A percentile compares a stretch with the other conserved stretches of the same genome.
These are phyloP conservation scores for Dactylellina haptotyla DNA, from an alignment of 2,329 filamentous ascomycete species.

Conservation along the genomic window DNA sequence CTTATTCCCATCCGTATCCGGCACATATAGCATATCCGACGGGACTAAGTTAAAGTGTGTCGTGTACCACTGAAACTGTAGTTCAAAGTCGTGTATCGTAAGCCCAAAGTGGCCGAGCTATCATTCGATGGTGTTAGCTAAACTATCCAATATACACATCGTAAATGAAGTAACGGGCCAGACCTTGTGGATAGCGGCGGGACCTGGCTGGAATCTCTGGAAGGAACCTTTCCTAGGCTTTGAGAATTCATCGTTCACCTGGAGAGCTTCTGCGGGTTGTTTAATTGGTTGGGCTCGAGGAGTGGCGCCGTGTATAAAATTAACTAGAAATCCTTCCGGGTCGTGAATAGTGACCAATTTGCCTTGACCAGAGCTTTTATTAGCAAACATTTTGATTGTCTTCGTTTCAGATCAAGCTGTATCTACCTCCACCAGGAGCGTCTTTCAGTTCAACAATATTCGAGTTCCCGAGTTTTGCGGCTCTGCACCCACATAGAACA, in stretches of 20 bases:
- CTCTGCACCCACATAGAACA: background rate
- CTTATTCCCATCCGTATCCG: slow-evolving; percentile 44
- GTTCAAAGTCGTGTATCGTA: slow-evolving; percentile 58
- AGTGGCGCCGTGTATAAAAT: slow-evolving; percentile 61
- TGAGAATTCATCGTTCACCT: slow-evolving; percentile 58
- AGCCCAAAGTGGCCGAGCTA: slow-evolving; percentile 59
- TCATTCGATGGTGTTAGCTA: background rate
- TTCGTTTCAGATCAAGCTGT: background rate
- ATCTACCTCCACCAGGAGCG: slow-evolving; percentile 61
- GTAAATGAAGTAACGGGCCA: background rate
- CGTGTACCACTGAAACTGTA: slow-evolving; percentile 59
- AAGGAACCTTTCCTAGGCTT: slow-evolving; percentile 59
- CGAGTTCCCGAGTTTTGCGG: slow-evolving; percentile 58
- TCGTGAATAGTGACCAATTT: slow-evolving; percentile 61
- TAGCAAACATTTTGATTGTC: background rate
- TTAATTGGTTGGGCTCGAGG: slow-evolving; percentile 56
- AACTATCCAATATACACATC: slow-evolving; percentile 2
- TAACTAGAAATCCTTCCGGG: slow-evolving; percentile 62
- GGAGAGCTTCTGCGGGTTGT: slow-evolving; percentile 56
- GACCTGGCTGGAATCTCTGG: slow-evolving; percentile 59
- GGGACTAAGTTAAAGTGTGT: slow-evolving; percentile 59
- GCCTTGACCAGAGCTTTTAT: slow-evolving; percentile 8
- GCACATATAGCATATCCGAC: slow-evolving; percentile 59
- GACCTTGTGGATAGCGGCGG: slow-evolving; percentile 60
- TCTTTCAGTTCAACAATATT: slow-evolving; percentile 59